Conservation (phyloP, 2,329 filamentous ascomycete genomes). For the Niveomyces coronatus region DNA sequence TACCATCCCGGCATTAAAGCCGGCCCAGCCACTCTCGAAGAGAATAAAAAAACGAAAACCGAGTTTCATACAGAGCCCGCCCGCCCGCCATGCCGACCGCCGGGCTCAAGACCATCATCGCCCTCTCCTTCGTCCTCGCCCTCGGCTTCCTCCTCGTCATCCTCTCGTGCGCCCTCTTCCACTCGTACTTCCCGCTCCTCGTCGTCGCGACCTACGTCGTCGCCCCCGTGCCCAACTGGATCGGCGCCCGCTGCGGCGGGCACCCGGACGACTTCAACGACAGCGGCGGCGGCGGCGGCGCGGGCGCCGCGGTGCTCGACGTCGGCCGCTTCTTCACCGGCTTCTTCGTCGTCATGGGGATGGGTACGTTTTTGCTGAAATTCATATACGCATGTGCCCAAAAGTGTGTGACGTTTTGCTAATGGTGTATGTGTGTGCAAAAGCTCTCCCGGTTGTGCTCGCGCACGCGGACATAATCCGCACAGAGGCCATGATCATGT, state of each 20-base stretch:
- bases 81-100: constrained; percentile 55
- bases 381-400: too few relatives aligned
- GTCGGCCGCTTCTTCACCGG: constrained; percentile 90
- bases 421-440: constrained; percentile 5
- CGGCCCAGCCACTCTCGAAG: too few relatives aligned
- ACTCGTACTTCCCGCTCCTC: constrained; percentile 88
- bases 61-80: constrained; percentile 1
- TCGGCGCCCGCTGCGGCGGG: constrained; percentile 79
- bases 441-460: constrained; percentile 79
- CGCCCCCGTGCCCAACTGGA: constrained; percentile 92
- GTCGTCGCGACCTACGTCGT: constrained; percentile 94
- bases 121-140: constrained; percentile 95
- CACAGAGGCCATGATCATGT: constrained; percentile 87
- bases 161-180: constrained; percentile 89
- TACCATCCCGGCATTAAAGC: too few relatives aligned
- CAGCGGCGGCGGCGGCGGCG: too few relatives aligned
- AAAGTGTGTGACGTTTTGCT: constrained; percentile 12
- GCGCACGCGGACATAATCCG: constrained; percentile 79
- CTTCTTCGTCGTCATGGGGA: constrained; percentile 93
- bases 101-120: constrained; percentile 97
- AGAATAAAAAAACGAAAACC: too few relatives aligned
- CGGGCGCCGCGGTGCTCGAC: constrained; percentile 80
- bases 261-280: constrained; percentile 91
- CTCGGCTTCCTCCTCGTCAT: constrained; percentile 99
- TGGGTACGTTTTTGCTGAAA: constrained; percentile 60